A percentile compares a stretch with the other conserved stretches of the same genome.
phyloP scores from a whole-genome alignment of 2,329 filamentous ascomycete species.

The Phyllosticta citriasiana region DNA sequence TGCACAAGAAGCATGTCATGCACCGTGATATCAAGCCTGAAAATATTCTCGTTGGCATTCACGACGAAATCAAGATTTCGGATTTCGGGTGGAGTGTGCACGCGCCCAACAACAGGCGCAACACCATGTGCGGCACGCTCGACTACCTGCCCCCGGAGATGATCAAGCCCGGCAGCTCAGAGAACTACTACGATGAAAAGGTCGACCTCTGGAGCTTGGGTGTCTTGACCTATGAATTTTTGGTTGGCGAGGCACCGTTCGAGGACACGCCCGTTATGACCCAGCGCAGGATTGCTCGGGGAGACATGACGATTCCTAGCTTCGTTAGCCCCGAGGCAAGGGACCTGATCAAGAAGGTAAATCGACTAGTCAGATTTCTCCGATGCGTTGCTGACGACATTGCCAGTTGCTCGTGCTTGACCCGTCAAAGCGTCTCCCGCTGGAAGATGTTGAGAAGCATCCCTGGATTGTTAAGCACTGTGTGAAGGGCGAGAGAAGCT shows the following conservation, averaged over 20 bases:
- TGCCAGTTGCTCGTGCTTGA: conserved; percentile 64
- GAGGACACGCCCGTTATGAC: conserved; percentile 95
- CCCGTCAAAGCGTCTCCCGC: conserved; percentile 81
- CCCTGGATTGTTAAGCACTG: conserved; percentile 98
- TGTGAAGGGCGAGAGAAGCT: conserved; percentile 34
- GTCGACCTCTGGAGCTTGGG: conserved; percentile 95
- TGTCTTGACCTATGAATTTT: conserved; percentile 90
- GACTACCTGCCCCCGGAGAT: conserved; percentile 98
- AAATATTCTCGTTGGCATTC: conserved; percentile 91
- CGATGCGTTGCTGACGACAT: conserved; percentile 3
- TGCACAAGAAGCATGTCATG: conserved; percentile 96
- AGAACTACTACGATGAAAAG: conserved; percentile 90
- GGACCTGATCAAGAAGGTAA: conserved; percentile 83
- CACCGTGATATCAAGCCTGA: conserved; percentile 97
- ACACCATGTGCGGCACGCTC: conserved; percentile 93
- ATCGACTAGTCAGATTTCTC: conserved; percentile 17
- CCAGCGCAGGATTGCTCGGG: conserved; percentile 74
- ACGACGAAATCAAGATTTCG: conserved; percentile 96
- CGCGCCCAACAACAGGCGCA: conserved; percentile 83
- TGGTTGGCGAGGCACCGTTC: conserved; percentile 92
- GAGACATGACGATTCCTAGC: conserved; percentile 83
- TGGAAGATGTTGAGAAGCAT: conserved; percentile 80
- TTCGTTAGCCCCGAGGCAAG: conserved; percentile 85
- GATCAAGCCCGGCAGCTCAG: conserved; percentile 69
- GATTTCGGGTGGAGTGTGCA: conserved; percentile 99